Evolutionary conservation across 192 early-diverging fungal species (phyloP).

Genomic region (Radiomyces spectabilis): DNA sequence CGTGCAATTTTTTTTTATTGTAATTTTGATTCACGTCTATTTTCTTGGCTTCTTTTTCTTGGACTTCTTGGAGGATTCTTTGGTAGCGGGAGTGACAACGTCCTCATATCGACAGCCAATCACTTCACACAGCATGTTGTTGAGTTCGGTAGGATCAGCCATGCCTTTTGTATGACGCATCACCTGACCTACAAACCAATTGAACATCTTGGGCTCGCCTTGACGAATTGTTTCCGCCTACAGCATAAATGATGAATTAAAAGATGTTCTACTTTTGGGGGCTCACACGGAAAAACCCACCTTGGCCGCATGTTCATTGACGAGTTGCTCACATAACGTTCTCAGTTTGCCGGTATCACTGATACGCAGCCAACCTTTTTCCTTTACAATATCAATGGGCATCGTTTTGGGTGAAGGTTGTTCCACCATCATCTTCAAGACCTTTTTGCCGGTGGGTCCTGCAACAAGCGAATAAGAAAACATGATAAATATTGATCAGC

Average conservation of each 20-base stretch:
- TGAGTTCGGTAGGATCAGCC: conserved; percentile 66
- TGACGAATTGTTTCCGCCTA: conserved; percentile 52
- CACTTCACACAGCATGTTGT: no score
- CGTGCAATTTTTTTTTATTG: no score
- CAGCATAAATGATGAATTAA: not conserved
- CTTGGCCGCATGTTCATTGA: conserved; percentile 35
- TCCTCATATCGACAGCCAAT: no score
- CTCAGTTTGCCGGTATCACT: conserved; percentile 33
- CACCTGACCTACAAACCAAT: conserved; percentile 79
- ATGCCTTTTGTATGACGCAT: conserved; percentile 75
- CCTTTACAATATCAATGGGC: conserved; percentile 50
- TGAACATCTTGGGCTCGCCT: conserved; percentile 60
- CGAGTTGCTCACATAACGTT: conserved; percentile 33
- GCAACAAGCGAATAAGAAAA: not conserved
- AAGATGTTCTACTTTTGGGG: not conserved
- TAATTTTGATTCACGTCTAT: no score
- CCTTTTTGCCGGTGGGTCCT: conserved; percentile 58
- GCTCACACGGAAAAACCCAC: conserved; percentile 3
- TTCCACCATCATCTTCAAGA: conserved; percentile 64
- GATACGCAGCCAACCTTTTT: conserved; percentile 53
- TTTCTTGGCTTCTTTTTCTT: no score
- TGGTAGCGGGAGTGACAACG: no score
- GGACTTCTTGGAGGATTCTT: no score
- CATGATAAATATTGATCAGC: conserved; percentile 12
- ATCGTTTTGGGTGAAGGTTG: conserved; percentile 39